These are phyloP conservation scores for Fusarium protoensiforme DNA, from an alignment of 2,329 filamentous ascomycete species.

Conservation along the genomic window DNA sequence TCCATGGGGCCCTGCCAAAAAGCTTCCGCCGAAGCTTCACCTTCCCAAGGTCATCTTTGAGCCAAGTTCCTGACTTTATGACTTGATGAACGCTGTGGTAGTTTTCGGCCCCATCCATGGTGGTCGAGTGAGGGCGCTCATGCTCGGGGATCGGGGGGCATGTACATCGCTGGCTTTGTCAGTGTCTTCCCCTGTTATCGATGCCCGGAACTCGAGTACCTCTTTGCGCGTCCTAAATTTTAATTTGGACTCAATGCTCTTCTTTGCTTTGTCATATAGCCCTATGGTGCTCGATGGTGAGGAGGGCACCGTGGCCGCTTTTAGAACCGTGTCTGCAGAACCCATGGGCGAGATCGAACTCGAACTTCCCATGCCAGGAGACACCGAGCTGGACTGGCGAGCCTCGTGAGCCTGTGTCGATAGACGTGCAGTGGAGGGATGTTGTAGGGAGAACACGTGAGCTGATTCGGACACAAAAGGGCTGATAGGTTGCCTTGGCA, in stretches of 20 bases:
- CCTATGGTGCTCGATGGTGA: neutral
- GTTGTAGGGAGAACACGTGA: conserved; percentile 60
- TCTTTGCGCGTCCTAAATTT: conserved; percentile 23
- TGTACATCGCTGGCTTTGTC: conserved; percentile 12
- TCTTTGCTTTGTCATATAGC: conserved; percentile 37
- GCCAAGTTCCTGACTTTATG: conserved; percentile 40
- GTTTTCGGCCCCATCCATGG: conserved; percentile 21
- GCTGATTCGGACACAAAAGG: conserved; percentile 60
- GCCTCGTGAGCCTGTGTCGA: conserved; percentile 11
- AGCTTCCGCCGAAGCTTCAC: conserved; percentile 48
- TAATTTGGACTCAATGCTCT: conserved; percentile 38
- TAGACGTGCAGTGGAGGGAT: conserved; percentile 28
- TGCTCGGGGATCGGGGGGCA: conserved; percentile 32
- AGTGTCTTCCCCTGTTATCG: neutral
- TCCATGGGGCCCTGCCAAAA: conserved; percentile 56
- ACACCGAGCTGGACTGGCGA: conserved; percentile 10
- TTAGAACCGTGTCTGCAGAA: neutral
- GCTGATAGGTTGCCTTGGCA: conserved; percentile 44
- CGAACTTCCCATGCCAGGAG: neutral
- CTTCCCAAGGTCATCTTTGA: conserved; percentile 47
- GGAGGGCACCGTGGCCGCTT: neutral
- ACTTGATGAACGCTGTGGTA: conserved; percentile 31
- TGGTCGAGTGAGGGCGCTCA: neutral
- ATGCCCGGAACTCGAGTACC: neutral
- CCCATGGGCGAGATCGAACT: conserved; percentile 21